Evolutionary conservation across 2,329 filamentous ascomycete species (phyloP), one percentile per base, ranked within the genome.

Genomic region (Hypoxylon sp.): DNA sequence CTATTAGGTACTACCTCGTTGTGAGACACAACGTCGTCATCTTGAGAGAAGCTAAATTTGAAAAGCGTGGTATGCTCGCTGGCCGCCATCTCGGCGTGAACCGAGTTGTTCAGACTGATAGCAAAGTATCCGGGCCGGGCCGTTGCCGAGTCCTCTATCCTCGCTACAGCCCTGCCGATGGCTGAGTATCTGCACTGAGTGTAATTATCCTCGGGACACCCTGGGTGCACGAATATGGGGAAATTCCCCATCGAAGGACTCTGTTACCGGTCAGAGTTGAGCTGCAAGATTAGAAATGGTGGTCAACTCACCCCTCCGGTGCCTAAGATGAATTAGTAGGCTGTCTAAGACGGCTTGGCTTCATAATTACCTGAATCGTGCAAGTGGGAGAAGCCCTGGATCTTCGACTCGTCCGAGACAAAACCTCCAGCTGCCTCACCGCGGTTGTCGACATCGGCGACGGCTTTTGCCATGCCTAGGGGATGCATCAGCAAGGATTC

Each of bases 121-220:
- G 78, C 75, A 65, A 89, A 88, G 67, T 86, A 86, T 0, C 86
- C 86, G 1, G 84, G 83, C 17, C 76, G 75, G 2, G 86, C 85
- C 23, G 75, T 72, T 8, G 81, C 75, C 1, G 82, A 81, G 57
- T 75, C 76, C n/a, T 78, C 78, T 58, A 78, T 73, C 48, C 85
- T 83, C 17, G 73, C 71, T 0, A 77, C 76, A 15, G 79, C 77
- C 58, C 86, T 77, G 10, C 77, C 69, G 10, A 70, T 67, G 13
- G 78, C 77, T 3, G 77, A 72, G 64, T 79, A 88, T 24, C 75
- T 74, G 74, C 86, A 88, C 43, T 74, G 68, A n/a, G 70, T 53
- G 46, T 75, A 77, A 58, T 82, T 74, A 65, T 82, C 78, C 18
- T 75, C 75, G 0, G 74, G 74, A 54, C 81, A 83, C 15, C 78